Base-by-base conservation (phyloP, 805 yeast species). In the Candida cerambycidarum region DNA sequence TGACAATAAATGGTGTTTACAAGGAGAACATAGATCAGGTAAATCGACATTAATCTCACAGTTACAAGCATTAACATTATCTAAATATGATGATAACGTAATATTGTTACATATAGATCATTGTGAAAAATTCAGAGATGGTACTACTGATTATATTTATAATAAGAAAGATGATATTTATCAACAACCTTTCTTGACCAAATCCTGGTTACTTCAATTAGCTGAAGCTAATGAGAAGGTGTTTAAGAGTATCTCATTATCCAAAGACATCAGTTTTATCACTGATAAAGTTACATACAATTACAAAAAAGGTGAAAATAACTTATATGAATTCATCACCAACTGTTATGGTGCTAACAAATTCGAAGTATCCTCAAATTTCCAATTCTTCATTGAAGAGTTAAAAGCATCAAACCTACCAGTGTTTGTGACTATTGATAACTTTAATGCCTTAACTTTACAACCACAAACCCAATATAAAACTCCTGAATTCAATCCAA, bases 121-220 rank as follows among this genome's bases (percentile, higher is more conserved):
- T 47, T 81, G 89, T 1, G 76, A 72, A 29, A 63, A 68, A 23
- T 69, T 87, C 16, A 68, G 80, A n/a, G 80, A 85, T 51, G 97
- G 97, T 41, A 68, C 85, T 17, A 74, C 70, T 42, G 95, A 86
- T 61, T 86, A 80, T 56, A 71, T 76, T 46, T 76, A 61, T 48
- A 84, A 82, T 61, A 62, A 67, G 19, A 63, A 65, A 32, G 57
- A 75, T 21, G 60, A 65, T 16, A 52, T 69, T 32, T 85, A 81
- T 60, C 84, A 79, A 38, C 96, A 89, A 64, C 96, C 92, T 45
- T 84, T 85, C 92, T 78, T 71, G 56, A 65, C 85, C 39, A 79
- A 80, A 55, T 72, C 75, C 37, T 73, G 87, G 59, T 57, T 87
- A 46, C 67, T 69, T 47, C 80, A 79, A 50, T 46, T 66, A 44